Conservation (phyloP, 2,329 filamentous ascomycete genomes). For the Boeremia exigua region DNA sequence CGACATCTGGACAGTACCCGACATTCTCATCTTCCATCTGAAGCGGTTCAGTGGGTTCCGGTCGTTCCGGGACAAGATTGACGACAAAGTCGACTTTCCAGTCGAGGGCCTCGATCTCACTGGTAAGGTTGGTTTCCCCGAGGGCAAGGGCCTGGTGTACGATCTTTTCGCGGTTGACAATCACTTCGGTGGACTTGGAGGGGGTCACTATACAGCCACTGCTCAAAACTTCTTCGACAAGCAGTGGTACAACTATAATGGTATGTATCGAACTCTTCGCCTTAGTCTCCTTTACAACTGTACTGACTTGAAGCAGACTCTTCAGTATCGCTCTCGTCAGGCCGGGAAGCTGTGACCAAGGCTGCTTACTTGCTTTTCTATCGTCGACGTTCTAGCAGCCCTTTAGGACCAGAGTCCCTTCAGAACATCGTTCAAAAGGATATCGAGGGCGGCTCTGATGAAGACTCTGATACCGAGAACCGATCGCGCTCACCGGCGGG, state of each 20-base stretch:
- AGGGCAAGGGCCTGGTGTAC: conserved; percentile 83
- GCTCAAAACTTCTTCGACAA: conserved; percentile 90
- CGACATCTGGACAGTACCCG: conserved; percentile 94
- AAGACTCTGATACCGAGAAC: conserved; percentile 48
- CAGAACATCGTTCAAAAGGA: conserved; percentile 70
- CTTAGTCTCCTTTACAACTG: not conserved
- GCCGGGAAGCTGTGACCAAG: conserved; percentile 69
- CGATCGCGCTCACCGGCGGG: conserved; percentile 64
- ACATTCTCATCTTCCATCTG: conserved; percentile 92
- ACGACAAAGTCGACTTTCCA: conserved; percentile 89
- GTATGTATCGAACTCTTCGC: conserved; percentile 54
- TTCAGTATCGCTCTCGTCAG: conserved; percentile 66
- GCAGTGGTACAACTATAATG: conserved; percentile 96
- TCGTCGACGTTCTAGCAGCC: conserved; percentile 76
- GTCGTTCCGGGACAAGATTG: conserved; percentile 86
- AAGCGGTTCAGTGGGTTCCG: conserved; percentile 92
- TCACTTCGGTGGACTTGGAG: conserved; percentile 90
- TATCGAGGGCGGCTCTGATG: conserved; percentile 50
- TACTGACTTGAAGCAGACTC: conserved; percentile 70
- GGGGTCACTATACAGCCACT: conserved; percentile 94
- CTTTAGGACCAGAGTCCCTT: conserved; percentile 80
- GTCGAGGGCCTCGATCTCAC: conserved; percentile 85
- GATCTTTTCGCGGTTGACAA: conserved; percentile 96
- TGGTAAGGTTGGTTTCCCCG: conserved; percentile 76
- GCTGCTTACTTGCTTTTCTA: conserved; percentile 96